phyloP scores from a whole-genome alignment of 148 eudicot genomes.

The Rhododendron henanense region DNA sequence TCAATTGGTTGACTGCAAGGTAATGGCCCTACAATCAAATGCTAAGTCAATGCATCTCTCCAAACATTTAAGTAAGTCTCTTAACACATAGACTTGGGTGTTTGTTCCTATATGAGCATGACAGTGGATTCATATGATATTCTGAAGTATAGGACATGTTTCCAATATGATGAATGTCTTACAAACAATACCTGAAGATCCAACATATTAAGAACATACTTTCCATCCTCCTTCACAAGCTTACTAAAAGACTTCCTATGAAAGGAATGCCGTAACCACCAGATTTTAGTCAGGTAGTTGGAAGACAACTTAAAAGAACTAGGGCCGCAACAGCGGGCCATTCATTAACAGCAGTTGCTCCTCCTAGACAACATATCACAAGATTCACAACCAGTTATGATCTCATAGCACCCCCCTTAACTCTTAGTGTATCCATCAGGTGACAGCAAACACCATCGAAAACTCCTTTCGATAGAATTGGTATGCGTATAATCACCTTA shows the following conservation, averaged over 20 bases:
- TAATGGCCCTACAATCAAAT: not conserved
- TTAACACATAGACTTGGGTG: not conserved
- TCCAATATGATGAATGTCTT: not conserved
- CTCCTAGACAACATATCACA: not conserved
- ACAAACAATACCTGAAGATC: not conserved
- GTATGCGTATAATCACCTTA: not conserved
- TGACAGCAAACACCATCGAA: not conserved
- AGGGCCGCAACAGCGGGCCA: not conserved
- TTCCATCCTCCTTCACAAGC: not conserved
- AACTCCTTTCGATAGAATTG: not conserved
- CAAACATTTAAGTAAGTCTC: not conserved
- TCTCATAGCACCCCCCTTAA: not conserved
- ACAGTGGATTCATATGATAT: not conserved
- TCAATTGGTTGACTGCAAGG: not conserved
- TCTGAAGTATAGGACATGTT: not conserved
- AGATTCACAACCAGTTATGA: not conserved
- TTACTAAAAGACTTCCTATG: not conserved
- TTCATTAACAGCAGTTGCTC: not conserved
- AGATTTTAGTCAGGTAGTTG: not conserved
- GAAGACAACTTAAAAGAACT: slow-evolving; percentile 1
- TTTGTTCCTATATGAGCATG: not conserved
- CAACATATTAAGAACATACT: not conserved
- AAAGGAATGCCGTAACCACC: not conserved
- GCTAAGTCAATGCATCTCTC: not conserved
- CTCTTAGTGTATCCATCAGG: not conserved